phyloP scores from a whole-genome alignment of 2,329 filamentous ascomycete species.

The Curvularia verruculosa region DNA sequence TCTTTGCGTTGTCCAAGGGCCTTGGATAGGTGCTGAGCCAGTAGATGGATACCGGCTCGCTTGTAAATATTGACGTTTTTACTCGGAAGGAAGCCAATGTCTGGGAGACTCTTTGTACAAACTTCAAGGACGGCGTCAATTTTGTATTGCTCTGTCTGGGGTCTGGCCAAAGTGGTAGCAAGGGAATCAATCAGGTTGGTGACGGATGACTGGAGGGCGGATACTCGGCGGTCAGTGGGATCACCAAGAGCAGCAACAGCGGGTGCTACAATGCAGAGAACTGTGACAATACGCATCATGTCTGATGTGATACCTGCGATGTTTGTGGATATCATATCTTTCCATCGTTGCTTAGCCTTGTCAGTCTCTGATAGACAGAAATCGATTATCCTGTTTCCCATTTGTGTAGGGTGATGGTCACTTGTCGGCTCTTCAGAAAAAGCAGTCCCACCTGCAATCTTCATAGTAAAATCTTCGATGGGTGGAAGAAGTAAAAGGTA shows the following conservation, averaged over 20 bases:
- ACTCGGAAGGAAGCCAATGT: constrained; percentile 24
- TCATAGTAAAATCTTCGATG: constrained; percentile 11
- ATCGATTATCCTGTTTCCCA: constrained; percentile 50
- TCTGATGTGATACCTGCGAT: constrained; percentile 57
- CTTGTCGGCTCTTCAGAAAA: constrained; percentile 14
- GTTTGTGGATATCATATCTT: constrained; percentile 49
- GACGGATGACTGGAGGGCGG: constrained; percentile 28
- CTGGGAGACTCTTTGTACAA: constrained; percentile 42
- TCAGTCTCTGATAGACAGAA: constrained; percentile 55
- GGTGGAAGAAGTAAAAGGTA: constrained; percentile 56
- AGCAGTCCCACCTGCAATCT: background rate
- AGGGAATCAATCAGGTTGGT: constrained; percentile 39
- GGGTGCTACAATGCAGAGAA: constrained; percentile 54
- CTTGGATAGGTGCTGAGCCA: constrained; percentile 40
- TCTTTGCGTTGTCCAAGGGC: constrained; percentile 38
- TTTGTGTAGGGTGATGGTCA: constrained; percentile 30
- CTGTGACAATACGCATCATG: constrained; percentile 57
- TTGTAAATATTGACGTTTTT: constrained; percentile 29
- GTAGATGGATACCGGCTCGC: constrained; percentile 41
- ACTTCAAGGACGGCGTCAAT: constrained; percentile 52
- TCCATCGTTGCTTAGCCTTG: constrained; percentile 53
- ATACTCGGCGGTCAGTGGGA: constrained; percentile 29
- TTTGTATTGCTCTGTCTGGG: constrained; percentile 52
- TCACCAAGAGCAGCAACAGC: constrained; percentile 37
- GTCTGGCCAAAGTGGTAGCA: constrained; percentile 42